These are phyloP conservation scores for Paecilomyces sp. DNA, from an alignment of 2,329 filamentous ascomycete genomes.

Conservation along the genomic window DNA sequence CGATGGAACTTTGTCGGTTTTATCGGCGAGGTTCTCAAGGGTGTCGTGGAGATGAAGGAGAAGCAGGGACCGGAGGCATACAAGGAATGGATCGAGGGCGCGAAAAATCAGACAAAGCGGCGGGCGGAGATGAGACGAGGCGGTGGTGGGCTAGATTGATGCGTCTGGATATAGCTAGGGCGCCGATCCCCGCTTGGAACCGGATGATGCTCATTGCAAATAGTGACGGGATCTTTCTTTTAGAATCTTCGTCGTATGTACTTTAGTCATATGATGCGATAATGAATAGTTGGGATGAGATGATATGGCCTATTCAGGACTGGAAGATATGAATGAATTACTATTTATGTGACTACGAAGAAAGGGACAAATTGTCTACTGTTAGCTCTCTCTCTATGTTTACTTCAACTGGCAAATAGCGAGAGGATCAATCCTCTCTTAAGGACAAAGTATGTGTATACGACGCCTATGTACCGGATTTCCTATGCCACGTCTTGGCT, in stretches of 20 bases:
- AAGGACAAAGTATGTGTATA: no score
- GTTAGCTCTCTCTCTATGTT: no score
- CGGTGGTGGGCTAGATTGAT: neutral
- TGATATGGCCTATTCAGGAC: neutral
- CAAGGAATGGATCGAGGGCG: conserved; percentile 74
- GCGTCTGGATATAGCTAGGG: neutral
- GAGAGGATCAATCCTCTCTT: no score
- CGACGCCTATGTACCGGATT: no score
- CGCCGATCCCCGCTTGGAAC: no score
- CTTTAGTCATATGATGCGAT: neutral
- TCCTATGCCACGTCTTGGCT: no score
- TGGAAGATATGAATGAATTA: neutral
- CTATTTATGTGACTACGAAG: neutral
- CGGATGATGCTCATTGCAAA: no score
- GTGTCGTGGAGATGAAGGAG: conserved; percentile 69
- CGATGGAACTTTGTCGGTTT: conserved; percentile 96
- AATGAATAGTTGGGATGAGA: neutral
- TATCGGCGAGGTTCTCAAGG: conserved; percentile 81
- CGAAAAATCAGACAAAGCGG: conserved; percentile 36
- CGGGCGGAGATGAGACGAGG: conserved; percentile 26
- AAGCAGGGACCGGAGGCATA: conserved; percentile 59
- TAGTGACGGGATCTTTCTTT: no score
- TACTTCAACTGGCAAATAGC: no score
- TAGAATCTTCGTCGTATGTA: neutral
- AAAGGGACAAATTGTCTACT: neutral